Evolutionary conservation across 2,329 filamentous ascomycete species (phyloP).

Genomic region (Curvularia sp.): DNA sequence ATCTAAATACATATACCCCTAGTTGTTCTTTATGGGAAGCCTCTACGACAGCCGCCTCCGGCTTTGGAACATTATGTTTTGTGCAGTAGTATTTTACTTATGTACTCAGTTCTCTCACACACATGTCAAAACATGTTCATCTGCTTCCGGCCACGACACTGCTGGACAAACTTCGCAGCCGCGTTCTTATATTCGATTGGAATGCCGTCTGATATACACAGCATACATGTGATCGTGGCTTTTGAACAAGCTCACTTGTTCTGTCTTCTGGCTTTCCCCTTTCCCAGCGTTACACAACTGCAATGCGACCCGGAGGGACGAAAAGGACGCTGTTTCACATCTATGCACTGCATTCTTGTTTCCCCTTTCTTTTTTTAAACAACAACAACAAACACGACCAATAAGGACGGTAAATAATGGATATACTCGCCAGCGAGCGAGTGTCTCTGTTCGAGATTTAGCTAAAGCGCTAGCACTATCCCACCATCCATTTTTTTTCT

Average conservation of each 20-base stretch:
- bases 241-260: not conserved
- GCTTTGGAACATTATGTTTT: not conserved
- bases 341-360: not conserved
- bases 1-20: not conserved
- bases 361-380: not conserved
- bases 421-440: not conserved
- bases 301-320: not conserved
- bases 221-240: not conserved
- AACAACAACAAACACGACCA: not conserved
- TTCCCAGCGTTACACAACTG: not conserved
- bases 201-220: no score
- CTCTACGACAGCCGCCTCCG: not conserved
- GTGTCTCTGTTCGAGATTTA: no score
- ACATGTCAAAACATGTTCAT: not conserved
- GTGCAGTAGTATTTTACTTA: not conserved
- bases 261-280: not conserved
- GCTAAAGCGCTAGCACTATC: no score
- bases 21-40: not conserved
- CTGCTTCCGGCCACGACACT: not conserved
- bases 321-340: not conserved
- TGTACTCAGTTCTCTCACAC: not conserved
- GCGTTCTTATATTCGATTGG: not conserved
- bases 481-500: no score
- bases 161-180: not conserved
- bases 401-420: not conserved